A percentile compares a stretch with the other conserved stretches of the same genome.
Evolutionary conservation across 352 stramenopile genomes (phyloP).

Genomic region (Pythium scleroteichum): DNA sequence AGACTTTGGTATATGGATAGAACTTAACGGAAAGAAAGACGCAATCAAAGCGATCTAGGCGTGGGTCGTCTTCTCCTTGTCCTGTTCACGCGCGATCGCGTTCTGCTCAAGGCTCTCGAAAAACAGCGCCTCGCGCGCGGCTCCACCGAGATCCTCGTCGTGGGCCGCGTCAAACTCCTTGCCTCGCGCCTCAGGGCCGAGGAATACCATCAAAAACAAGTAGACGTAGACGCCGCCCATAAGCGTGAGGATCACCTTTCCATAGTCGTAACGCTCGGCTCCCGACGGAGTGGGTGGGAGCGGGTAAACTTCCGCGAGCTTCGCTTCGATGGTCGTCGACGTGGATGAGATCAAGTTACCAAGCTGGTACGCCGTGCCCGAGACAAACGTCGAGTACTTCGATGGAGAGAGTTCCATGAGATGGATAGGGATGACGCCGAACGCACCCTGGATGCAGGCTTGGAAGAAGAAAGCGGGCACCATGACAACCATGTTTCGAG

Average conservation of each 20-base stretch:
- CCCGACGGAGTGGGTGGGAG: constrained; percentile 33
- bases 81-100: not conserved
- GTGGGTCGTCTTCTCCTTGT: constrained; percentile 34
- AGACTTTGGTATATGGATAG: no score
- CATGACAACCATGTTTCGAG: constrained; percentile 26
- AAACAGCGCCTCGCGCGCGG: constrained; percentile 28
- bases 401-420: constrained; percentile 57
- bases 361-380: constrained; percentile 55
- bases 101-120: constrained; percentile 36
- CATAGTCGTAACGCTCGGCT: constrained; percentile 46
- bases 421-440: constrained; percentile 54
- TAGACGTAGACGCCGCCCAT: constrained; percentile 44
- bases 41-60: constrained; percentile 47
- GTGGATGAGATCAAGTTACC: constrained; percentile 54
- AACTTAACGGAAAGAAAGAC: no score
- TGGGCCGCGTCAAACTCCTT: constrained; percentile 16
- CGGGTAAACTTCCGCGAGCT: constrained; percentile 44
- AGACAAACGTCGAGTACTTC: constrained; percentile 47
- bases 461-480: constrained; percentile 47
- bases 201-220: constrained; percentile 40
- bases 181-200: constrained; percentile 44
- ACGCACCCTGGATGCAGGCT: constrained; percentile 50
- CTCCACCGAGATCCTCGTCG: constrained; percentile 34
- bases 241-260: constrained; percentile 52
- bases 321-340: constrained; percentile 48